A percentile compares a stretch with the other conserved stretches of the same genome.
Evolutionary conservation across 768 basidiomycete species (phyloP).

Genomic region (Russula emetica): DNA sequence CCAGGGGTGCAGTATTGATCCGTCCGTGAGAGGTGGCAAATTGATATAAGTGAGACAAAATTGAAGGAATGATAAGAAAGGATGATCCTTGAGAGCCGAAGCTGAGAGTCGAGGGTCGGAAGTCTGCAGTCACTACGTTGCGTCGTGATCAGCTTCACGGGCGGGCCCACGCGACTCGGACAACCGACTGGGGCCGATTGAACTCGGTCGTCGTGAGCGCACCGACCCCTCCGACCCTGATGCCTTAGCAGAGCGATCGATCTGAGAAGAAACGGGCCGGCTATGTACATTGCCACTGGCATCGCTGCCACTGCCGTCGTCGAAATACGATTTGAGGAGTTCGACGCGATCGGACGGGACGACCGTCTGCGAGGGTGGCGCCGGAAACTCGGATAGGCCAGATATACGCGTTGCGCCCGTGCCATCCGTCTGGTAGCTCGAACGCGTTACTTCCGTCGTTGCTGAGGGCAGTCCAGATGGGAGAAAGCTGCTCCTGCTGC

Average conservation of each 20-base stretch:
- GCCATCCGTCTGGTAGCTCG: constrained; percentile 58
- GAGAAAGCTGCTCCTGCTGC: constrained; percentile 23
- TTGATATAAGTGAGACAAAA: background rate
- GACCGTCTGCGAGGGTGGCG: constrained; percentile 44
- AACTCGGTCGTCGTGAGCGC: background rate
- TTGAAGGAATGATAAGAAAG: background rate
- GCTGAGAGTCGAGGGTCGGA: too few relatives aligned
- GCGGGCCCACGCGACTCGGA: background rate
- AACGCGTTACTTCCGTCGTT: constrained; percentile 36
- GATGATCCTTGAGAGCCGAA: background rate
- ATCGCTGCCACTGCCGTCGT: background rate
- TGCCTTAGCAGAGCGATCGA: background rate
- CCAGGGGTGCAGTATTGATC: background rate
- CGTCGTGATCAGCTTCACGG: background rate
- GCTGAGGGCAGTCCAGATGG: constrained; percentile 31
- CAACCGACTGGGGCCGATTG: background rate
- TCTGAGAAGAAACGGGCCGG: constrained; percentile 2
- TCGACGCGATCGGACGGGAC: constrained; percentile 15
- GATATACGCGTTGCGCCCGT: constrained; percentile 62
- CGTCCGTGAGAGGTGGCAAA: background rate
- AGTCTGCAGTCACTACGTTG: background rate
- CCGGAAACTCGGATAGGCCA: constrained; percentile 66
- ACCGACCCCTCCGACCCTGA: background rate
- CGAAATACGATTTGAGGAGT: constrained; percentile 20
- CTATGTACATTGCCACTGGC: background rate